These are phyloP conservation scores for Fagopyrum homotropicum DNA, from an alignment of 148 eudicot genomes.

Conservation along the genomic window DNA sequence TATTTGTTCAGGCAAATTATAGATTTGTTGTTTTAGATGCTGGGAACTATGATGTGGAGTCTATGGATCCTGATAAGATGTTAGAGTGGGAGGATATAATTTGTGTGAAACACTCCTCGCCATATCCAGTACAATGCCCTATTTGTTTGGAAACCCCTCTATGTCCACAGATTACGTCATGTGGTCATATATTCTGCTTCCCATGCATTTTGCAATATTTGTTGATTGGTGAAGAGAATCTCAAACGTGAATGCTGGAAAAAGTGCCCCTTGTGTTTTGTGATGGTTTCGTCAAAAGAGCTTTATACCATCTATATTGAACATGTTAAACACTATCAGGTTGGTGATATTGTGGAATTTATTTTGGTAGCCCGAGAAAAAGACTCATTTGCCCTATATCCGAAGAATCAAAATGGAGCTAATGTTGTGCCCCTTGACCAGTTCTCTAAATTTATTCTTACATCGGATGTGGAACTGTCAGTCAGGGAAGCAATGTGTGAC, in stretches of 20 bases:
- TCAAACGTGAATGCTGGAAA: slow-evolving; percentile 64
- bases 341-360: slow-evolving; percentile 63
- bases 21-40: slow-evolving; percentile 80
- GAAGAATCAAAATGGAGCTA: slow-evolving; percentile 34
- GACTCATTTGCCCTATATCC: slow-evolving; percentile 53
- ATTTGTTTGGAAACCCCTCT: slow-evolving; percentile 84
- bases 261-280: slow-evolving; percentile 90
- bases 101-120: slow-evolving; percentile 71
- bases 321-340: slow-evolving; percentile 51
- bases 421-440: slow-evolving; percentile 30
- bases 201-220: slow-evolving; percentile 88
- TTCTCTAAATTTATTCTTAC: slow-evolving; percentile 85
- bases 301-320: slow-evolving; percentile 76
- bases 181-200: slow-evolving; percentile 93
- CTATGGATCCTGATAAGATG: slow-evolving; percentile 84
- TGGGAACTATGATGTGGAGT: slow-evolving; percentile 47
- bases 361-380: slow-evolving; percentile 68
- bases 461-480: slow-evolving; percentile 79
- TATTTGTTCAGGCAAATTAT: slow-evolving; percentile 96
- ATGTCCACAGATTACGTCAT: slow-evolving; percentile 90
- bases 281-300: slow-evolving; percentile 75
- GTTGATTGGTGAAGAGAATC: slow-evolving; percentile 58
- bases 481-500: slow-evolving; percentile 70
- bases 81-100: slow-evolving; percentile 92
- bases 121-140: slow-evolving; percentile 74